Evolutionary conservation across 169 alveolate genomes (phyloP).

Genomic region (Plasmodium blacklocki): DNA sequence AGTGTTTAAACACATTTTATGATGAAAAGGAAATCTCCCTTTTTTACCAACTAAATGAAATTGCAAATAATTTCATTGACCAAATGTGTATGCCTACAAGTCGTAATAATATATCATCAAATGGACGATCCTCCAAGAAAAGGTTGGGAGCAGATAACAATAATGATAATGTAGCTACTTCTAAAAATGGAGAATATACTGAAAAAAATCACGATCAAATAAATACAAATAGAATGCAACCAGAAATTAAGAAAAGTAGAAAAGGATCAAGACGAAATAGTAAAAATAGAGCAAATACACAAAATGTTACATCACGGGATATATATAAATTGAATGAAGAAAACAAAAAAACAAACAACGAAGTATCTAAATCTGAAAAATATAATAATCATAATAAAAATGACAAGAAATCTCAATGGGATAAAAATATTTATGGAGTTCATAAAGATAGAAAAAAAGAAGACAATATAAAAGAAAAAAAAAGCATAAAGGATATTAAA

Average conservation of each 20-base stretch:
- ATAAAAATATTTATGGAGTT: neutral
- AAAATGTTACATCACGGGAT: no score
- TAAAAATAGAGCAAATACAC: no score
- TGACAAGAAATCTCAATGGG: neutral
- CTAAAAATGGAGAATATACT: neutral
- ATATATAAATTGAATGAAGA: no score
- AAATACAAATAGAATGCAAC: neutral
- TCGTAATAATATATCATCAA: no score
- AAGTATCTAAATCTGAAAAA: no score
- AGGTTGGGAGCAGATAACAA: no score
- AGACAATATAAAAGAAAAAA: neutral
- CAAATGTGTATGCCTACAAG: no score
- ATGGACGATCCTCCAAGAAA: no score
- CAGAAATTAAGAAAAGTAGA: neutral
- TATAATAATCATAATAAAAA: no score
- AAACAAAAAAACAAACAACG: no score
- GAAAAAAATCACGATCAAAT: neutral
- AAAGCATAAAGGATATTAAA: neutral
- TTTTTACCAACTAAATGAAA: neutral
- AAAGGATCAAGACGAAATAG: no score
- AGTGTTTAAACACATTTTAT: constrained; percentile 52
- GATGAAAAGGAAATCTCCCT: constrained; percentile 5
- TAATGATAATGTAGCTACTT: neutral
- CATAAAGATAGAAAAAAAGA: neutral
- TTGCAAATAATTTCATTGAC: neutral